Evolutionary conservation across 179 eudicot genomes (phyloP).

Genomic region (Carnegiea gigantea): DNA sequence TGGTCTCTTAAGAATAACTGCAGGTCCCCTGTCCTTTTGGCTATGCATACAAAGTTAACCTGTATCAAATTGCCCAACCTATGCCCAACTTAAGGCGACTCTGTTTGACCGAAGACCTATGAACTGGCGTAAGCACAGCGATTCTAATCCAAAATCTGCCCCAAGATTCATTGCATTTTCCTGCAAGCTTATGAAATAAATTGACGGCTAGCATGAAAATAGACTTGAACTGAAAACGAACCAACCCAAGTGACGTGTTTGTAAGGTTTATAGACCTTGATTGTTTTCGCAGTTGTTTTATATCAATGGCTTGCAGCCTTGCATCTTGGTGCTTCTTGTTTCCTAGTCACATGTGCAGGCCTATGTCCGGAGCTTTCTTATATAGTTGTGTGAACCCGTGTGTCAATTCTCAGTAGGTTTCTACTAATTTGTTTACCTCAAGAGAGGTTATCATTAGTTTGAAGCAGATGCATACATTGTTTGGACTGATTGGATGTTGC

Average conservation of each 20-base stretch:
- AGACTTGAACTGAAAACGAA: background rate
- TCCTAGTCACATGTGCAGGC: too few relatives aligned
- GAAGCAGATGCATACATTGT: background rate
- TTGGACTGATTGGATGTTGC: slow-evolving; percentile 10
- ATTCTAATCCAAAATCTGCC: background rate
- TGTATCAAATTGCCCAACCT: background rate
- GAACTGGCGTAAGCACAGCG: background rate
- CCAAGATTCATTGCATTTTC: background rate
- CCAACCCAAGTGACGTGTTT: background rate
- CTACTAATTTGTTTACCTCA: background rate
- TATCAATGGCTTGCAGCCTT: too few relatives aligned
- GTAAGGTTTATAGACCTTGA: background rate
- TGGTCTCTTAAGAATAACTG: background rate
- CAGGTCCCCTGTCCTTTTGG: background rate
- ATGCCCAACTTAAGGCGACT: background rate
- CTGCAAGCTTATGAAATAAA: background rate
- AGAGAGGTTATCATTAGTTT: background rate
- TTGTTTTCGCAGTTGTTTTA: background rate
- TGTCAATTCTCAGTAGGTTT: background rate
- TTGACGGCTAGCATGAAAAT: background rate
- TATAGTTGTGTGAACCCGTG: background rate
- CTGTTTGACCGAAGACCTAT: background rate
- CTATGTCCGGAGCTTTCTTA: background rate
- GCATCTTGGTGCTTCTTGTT: too few relatives aligned
- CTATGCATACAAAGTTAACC: background rate